phyloP scores from a whole-genome alignment of 208 protist genomes.

The Acanthamoeba pearcei region DNA sequence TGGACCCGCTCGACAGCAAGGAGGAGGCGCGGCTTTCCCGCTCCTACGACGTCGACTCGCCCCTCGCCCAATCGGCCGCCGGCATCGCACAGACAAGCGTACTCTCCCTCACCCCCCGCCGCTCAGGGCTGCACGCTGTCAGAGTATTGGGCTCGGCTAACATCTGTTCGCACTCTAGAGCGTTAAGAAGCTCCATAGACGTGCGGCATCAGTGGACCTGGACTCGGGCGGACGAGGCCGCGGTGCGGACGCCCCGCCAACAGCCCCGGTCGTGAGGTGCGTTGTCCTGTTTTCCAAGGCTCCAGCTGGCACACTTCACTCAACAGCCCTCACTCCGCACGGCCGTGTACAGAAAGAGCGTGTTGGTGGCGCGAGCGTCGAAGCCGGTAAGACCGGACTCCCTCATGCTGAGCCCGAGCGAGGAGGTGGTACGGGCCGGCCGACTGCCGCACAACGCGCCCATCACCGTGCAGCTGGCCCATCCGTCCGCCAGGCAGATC shows the following conservation, averaged over 20 bases:
- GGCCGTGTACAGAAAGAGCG: constrained; percentile 32
- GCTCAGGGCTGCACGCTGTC: not conserved
- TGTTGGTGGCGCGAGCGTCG: constrained; percentile 15
- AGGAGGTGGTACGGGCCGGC: not conserved
- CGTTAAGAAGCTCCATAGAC: not conserved
- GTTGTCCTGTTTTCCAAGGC: not conserved
- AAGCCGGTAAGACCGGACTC: constrained; percentile 16
- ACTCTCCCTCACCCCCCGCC: not conserved
- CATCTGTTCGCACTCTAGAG: no score
- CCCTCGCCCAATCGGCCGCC: no score
- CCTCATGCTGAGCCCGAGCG: constrained; percentile 12
- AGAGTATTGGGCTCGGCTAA: not conserved
- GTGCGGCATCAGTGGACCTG: constrained; percentile 1
- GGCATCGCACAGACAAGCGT: no score
- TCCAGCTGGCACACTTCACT: not conserved
- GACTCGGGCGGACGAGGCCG: not conserved
- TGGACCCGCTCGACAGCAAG: not conserved
- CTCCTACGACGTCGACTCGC: not conserved
- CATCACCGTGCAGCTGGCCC: constrained; percentile 31
- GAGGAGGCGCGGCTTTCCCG: not conserved
- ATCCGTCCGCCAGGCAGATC: constrained; percentile 60
- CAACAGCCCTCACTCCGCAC: not conserved
- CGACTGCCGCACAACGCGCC: not conserved
- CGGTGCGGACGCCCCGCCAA: not conserved
- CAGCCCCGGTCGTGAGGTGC: not conserved